Base-by-base conservation (phyloP, 306 rosid genomes). In the Cucurbita argyrosperma region DNA sequence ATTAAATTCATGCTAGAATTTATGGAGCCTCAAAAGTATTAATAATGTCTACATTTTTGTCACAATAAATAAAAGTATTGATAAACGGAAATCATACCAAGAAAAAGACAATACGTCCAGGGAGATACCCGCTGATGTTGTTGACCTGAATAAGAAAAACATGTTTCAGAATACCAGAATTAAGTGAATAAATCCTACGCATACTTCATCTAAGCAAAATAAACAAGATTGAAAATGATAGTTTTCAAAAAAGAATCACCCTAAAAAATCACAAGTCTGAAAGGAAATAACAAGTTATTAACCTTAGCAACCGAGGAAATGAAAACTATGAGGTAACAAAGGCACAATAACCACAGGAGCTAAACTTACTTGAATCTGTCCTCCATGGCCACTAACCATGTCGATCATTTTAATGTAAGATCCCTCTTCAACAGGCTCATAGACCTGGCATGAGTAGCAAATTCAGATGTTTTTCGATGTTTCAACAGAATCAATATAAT, bases 331-430 rank as follows among this genome's bases (percentile, higher is more conserved):
- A 30, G 35, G 35, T 30, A 30, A 30, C 35, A 30, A 2, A 62
- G 42, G 37, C 63, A 58, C 59, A 7, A 63, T 9, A 4, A 43
- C 15, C 45, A 67, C 59, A 69, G 65, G 47, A 78, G 64, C 26
- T 76, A 75, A 76, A 74, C 99, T 89, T 80, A 94, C 99, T 80
- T 91, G 97, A 79, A 94, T 91, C 82, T 89, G 99, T 59, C 99
- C 99, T 62, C 99, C 97, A 51, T 91, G 81, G 77, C 99, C 99
- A 79, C 97, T 94, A 87, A 84, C 97, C 89, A 83, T 94, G 83
- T 94, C 97, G 68, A 94, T 94, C 99, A 94, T 91, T 89, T 94
- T 94, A 84, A 94, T 89, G 83, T 91, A 94, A 19, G 99, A 94
- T 56, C 99, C 99, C 87, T 94, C 99, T 82, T 88, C 92, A 37